Base-by-base conservation (phyloP, 2,329 filamentous ascomycete species). In the Fusarium brachygibbosum region DNA sequence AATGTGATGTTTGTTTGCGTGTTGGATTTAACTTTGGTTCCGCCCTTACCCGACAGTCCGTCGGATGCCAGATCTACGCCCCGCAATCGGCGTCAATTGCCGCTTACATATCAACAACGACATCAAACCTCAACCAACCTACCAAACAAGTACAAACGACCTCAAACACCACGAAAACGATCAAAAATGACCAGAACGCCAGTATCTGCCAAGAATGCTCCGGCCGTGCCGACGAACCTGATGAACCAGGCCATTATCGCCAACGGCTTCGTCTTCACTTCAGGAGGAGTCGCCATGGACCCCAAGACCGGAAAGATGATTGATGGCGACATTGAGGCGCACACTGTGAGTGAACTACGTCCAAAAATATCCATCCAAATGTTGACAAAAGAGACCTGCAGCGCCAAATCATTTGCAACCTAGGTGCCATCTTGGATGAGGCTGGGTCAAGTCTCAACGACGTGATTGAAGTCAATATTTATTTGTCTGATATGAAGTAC, bases 401-500 rank as follows among this genome's bases (percentile, higher is more conserved):
- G 73, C 86, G 86, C 55, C 86, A 86, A 68, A 91, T 88, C 80
- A 90, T 90, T 79, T 84, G 89, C 75, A 92, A 92, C 79, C 85
- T 93, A 68, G 82, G 85, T 58, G 89, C 88, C 7, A 90, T 93
- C 51, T 84, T 94, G 4, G 86, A 88, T 46, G 91, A 88, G 45
- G 90, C 90, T 3, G 90, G 90, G 2, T 90, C 87, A 21, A 84
- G 82, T 48, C 82, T 93, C 19, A 80, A 84, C 46, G 87, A 88
- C 70, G 88, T 92, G 14, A 87, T 93, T 69, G 92, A 93, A 80
- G 88, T 91, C 54, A 88, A 86, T 68, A 88, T 93, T 69, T 93
- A 92, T 81, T 82, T 93, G 46, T 86, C 88, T 44, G 86, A 91
- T 71, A 93, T 93, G 90, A 87, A 85, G 56, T 84, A 92, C 76